Evolutionary conservation across 306 rosid species (phyloP).

Genomic region (Gynostemma pentaphyllum): DNA sequence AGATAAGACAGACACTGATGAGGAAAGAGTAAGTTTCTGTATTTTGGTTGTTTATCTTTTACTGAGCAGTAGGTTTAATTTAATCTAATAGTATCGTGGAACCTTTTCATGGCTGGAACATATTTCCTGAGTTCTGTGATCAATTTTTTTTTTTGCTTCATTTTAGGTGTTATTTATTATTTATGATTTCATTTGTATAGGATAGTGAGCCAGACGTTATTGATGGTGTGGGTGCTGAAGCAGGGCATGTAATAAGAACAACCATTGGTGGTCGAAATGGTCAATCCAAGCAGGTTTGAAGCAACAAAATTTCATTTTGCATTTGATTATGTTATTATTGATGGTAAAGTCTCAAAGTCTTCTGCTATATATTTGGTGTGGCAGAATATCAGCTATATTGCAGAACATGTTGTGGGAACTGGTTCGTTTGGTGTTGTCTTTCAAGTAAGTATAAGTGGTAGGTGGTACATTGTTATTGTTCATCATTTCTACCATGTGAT

Average conservation of each 20-base stretch:
- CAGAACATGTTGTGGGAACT: slow-evolving; percentile 92
- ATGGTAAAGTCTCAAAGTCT: slow-evolving; percentile 5
- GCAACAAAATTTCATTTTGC: neutral
- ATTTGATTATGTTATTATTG: neutral
- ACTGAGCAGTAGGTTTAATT: neutral
- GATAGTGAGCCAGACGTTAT: slow-evolving; percentile 83
- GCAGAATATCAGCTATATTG: slow-evolving; percentile 72
- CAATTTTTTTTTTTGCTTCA: neutral
- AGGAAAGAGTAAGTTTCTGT: slow-evolving; percentile 41
- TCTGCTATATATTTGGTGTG: slow-evolving; percentile 12
- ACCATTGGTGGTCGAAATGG: slow-evolving; percentile 74
- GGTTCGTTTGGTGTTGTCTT: slow-evolving; percentile 96
- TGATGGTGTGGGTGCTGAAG: slow-evolving; percentile 86
- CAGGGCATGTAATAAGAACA: slow-evolving; percentile 86
- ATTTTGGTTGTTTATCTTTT: slow-evolving; percentile 1
- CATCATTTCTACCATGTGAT: neutral
- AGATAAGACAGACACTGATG: slow-evolving; percentile 50
- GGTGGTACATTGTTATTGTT: neutral
- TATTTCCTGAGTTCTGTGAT: neutral
- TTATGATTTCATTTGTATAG: slow-evolving; percentile 28
- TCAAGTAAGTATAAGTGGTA: slow-evolving; percentile 42
- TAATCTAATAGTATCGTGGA: neutral
- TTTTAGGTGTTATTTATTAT: slow-evolving; percentile 6
- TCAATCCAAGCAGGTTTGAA: slow-evolving; percentile 78
- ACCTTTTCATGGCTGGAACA: neutral